Evolutionary conservation across 495 filamentous ascomycete genomes (phyloP).

Genomic region (Aspergillus nanangensis): DNA sequence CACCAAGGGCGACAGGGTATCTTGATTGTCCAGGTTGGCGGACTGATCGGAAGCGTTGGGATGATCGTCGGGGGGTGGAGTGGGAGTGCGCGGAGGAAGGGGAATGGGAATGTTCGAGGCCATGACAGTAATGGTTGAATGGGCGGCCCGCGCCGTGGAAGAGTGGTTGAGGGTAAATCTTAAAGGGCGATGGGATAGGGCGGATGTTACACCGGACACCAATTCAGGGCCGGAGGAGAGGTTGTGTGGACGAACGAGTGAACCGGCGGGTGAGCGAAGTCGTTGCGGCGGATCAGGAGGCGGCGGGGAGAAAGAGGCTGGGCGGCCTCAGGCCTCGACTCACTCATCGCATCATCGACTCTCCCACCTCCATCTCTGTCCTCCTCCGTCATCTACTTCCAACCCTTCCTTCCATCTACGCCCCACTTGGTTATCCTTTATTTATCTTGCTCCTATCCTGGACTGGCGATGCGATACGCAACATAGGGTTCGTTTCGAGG

Average conservation of each 20-base stretch:
- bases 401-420: too few species aligned
- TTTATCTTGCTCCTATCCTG: neutral
- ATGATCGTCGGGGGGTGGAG: constrained; percentile 59
- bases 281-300: neutral
- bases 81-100: constrained; percentile 62
- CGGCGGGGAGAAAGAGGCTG: constrained; percentile 2
- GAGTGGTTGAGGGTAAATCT: neutral
- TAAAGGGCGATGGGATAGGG: neutral
- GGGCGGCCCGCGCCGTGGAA: constrained; percentile 4
- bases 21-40: constrained; percentile 37
- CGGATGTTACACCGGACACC: too few species aligned
- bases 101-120: constrained; percentile 59
- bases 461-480: constrained; percentile 17
- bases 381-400: neutral
- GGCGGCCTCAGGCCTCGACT: constrained; percentile 24
- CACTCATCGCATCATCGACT: constrained; percentile 39
- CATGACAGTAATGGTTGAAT: constrained; percentile 30
- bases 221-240: constrained; percentile 7
- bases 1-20: constrained; percentile 60
- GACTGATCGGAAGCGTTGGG: constrained; percentile 8
- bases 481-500: too few species aligned
- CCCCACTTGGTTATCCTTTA: neutral
- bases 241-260: neutral
- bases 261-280: neutral
- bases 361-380: neutral